Evolutionary conservation across 2,329 filamentous ascomycete genomes (phyloP).

Genomic region (Sordariomycetes sp.): DNA sequence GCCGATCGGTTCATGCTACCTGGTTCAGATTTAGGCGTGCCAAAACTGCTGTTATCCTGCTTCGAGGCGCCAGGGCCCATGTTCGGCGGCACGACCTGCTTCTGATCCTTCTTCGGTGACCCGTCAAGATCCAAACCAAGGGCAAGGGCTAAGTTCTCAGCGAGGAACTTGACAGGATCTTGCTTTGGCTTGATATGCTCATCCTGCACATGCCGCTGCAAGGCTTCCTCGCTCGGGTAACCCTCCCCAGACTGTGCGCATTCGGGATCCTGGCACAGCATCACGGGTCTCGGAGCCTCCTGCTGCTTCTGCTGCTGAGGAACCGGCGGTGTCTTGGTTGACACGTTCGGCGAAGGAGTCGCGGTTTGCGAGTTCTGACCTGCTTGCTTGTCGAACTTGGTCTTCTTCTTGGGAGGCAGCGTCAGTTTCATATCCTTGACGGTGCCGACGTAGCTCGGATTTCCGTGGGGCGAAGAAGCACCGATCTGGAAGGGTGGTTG

Average conservation of each 20-base stretch:
- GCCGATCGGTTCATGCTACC: conserved; percentile 35
- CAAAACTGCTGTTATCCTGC: conserved; percentile 35
- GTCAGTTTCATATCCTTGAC: conserved; percentile 45
- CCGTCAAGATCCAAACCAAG: conserved; percentile 46
- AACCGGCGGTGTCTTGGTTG: conserved; percentile 7
- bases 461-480: conserved; percentile 48
- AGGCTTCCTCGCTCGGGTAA: conserved; percentile 45
- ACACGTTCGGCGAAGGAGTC: conserved; percentile 40
- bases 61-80: conserved; percentile 36
- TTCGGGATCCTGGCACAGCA: conserved; percentile 42
- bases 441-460: conserved; percentile 45
- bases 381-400: conserved; percentile 26
- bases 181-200: conserved; percentile 48
- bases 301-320: conserved; percentile 8
- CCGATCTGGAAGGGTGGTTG: conserved; percentile 50
- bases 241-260: conserved; percentile 42
- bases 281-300: conserved; percentile 30
- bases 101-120: conserved; percentile 24
- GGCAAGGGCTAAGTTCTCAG: conserved; percentile 36
- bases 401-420: conserved; percentile 50
- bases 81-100: conserved; percentile 8
- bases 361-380: conserved; percentile 5
- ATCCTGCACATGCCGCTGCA: conserved; percentile 44
- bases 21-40: conserved; percentile 42
- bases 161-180: conserved; percentile 43